Evolutionary conservation across 2,329 filamentous ascomycete genomes (phyloP).

Genomic region (Trichoderma koningii): DNA sequence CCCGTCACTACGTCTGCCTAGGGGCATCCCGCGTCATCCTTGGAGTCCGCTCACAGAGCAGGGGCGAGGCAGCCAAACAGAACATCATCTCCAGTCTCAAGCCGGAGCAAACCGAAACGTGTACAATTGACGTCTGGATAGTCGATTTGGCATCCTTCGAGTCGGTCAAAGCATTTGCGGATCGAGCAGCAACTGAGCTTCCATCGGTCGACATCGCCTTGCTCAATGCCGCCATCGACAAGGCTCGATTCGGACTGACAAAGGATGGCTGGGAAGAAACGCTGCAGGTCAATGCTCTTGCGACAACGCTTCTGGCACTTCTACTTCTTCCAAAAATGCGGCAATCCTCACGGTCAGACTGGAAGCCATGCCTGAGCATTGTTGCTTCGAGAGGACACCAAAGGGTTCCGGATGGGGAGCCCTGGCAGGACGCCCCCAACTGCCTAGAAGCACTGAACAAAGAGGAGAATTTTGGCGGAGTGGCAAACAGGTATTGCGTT

Average conservation of each 20-base stretch:
- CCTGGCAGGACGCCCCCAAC: constrained; percentile 14
- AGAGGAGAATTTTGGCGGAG: constrained; percentile 6
- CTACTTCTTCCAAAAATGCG: constrained; percentile 42
- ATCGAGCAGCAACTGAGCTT: constrained; percentile 9
- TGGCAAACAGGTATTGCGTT: neutral
- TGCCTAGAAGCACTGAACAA: constrained; percentile 11
- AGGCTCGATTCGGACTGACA: constrained; percentile 27
- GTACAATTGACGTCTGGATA: constrained; percentile 15
- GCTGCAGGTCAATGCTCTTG: constrained; percentile 60
- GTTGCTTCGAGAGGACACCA: constrained; percentile 21
- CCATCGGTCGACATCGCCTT: constrained; percentile 33
- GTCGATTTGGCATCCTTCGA: constrained; percentile 15
- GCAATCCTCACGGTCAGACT: constrained; percentile 15
- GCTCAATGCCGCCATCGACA: constrained; percentile 37
- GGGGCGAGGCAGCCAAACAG: constrained; percentile 1
- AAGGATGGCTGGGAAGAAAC: constrained; percentile 52
- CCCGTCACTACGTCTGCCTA: constrained; percentile 41
- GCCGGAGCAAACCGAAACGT: neutral
- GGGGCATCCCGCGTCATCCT: constrained; percentile 30
- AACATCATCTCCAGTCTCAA: constrained; percentile 11
- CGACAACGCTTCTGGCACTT: constrained; percentile 56
- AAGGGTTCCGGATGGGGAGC: constrained; percentile 5
- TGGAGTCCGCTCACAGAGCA: constrained; percentile 7
- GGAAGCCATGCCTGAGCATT: constrained; percentile 26
- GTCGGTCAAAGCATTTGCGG: constrained; percentile 17